Evolutionary conservation across 2,329 filamentous ascomycete species (phyloP).

Genomic region (Colletotrichum euphorbiae): DNA sequence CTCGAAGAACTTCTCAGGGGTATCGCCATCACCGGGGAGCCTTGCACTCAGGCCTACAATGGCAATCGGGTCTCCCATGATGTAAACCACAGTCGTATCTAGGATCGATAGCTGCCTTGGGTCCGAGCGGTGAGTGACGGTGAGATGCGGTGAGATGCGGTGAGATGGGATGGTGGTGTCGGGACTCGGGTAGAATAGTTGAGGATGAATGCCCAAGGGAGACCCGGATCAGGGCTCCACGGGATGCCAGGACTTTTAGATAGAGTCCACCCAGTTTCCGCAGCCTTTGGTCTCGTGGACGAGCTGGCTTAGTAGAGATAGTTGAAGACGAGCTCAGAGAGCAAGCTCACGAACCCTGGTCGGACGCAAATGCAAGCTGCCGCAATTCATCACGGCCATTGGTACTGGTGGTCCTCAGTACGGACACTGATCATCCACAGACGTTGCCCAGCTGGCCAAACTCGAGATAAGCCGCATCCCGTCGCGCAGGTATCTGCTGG

Average conservation of each 20-base stretch:
- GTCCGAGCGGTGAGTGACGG: conserved; percentile 28
- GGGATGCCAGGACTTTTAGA: conserved; percentile 13
- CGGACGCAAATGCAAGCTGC: not conserved
- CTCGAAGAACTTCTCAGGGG: conserved; percentile 57
- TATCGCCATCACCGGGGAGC: conserved; percentile 56
- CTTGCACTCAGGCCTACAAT: conserved; percentile 61
- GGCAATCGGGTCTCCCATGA: conserved; percentile 53
- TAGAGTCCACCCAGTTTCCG: conserved; percentile 7
- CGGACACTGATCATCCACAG: not conserved
- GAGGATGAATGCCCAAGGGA: conserved; percentile 16
- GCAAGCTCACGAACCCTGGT: conserved; percentile 10
- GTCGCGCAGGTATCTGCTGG: not conserved
- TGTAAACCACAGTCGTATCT: conserved; percentile 8
- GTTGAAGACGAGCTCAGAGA: not conserved
- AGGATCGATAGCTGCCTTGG: not conserved
- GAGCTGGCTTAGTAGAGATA: conserved; percentile 1
- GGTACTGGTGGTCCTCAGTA: not conserved
- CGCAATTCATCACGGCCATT: conserved; percentile 5
- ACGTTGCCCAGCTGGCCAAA: not conserved
- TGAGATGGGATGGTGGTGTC: conserved; percentile 9
- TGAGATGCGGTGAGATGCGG: conserved; percentile 27
- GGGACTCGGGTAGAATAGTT: not conserved
- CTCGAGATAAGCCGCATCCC: not conserved
- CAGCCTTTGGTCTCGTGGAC: not conserved
- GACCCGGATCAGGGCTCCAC: conserved; percentile 30